A percentile compares a stretch with the other conserved stretches of the same genome.
Conservation (phyloP, 352 stramenopile species). For the Phytophthora constricta region DNA sequence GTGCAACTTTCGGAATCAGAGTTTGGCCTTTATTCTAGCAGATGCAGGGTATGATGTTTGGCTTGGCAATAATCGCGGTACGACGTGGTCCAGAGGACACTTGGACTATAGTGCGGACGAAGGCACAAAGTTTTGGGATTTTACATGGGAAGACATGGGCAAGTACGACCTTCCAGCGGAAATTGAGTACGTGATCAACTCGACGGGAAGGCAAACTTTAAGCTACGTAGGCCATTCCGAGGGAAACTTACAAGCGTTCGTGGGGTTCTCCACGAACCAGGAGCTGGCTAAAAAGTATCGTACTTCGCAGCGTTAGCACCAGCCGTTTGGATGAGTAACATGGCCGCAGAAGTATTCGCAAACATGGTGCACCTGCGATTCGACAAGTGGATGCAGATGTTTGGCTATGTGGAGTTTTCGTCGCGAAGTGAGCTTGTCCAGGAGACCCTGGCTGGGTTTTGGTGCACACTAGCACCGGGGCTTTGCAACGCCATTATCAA, state of each 20-base stretch:
- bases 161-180: slow-evolving; percentile 57
- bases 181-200: slow-evolving; percentile 48
- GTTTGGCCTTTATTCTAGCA: slow-evolving; percentile 52
- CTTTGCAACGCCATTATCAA: slow-evolving; percentile 45
- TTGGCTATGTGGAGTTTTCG: slow-evolving; percentile 53
- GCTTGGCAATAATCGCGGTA: slow-evolving; percentile 65
- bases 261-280: slow-evolving; percentile 53
- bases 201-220: slow-evolving; percentile 34
- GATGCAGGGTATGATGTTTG: slow-evolving; percentile 66
- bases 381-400: slow-evolving; percentile 40
- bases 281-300: slow-evolving; percentile 54
- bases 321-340: slow-evolving; percentile 43
- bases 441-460: slow-evolving; percentile 38
- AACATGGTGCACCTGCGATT: slow-evolving; percentile 37
- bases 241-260: slow-evolving; percentile 58
- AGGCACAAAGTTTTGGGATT: slow-evolving; percentile 54
- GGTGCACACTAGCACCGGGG: slow-evolving; percentile 43
- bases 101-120: slow-evolving; percentile 45
- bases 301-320: slow-evolving; percentile 58
- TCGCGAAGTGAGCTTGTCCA: slow-evolving; percentile 36
- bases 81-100: slow-evolving; percentile 58
- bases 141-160: slow-evolving; percentile 64
- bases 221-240: slow-evolving; percentile 60
- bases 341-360: slow-evolving; percentile 44
- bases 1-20: slow-evolving; percentile 58